Evolutionary conservation across 176 grass and related monocot species (phyloP), one percentile per base, ranked within the genome.

Genomic region (Cenchrus purpureus): DNA sequence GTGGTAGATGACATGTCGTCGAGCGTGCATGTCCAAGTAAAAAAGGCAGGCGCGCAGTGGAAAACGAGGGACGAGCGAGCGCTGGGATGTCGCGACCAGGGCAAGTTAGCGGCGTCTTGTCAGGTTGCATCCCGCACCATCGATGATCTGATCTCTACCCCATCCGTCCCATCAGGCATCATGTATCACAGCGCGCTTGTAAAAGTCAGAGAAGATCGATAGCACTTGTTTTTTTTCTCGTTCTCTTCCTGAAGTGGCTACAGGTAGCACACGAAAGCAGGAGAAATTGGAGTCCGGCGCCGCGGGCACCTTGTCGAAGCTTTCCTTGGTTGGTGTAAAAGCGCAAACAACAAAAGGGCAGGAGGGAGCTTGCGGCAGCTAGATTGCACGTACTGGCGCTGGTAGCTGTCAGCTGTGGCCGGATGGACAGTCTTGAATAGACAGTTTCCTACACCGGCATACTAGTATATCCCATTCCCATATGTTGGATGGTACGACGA

Each of bases 81-180:
- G 42, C 5, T 63, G 57, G 16, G 71, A 84, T 0, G 59, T 76
- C 68, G 82, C 82, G 60, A 76, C 72, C 17, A 52, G 82, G 20
- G 60, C 32, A 84, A 76, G 82, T 15, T 77, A 61, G 50, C 46
- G 54, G 45, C 17, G 63, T 54, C 74, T 8, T 43, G 31, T 37
- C 48, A 4, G 32, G 19, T 40, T 17, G 54, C 54, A 17, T 56
- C 25, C 55, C 37, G 43, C 61, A 8, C 10, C 17, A 25, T 62
- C 15, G 37, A 12, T 15, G 13, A 59, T 59, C 57, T n/a, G 6
- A 8, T 20, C 46, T 59, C 17, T 19, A 40, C 37, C 56, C 8
- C 19, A 59, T 59, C 53, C 4, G 52, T 10, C 16, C 54, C 5
- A 5, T 59, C 19, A 40, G 37, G 37, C 37, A 40, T 40, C 37